These are phyloP conservation scores for Trichophyton schoenleinii DNA, from an alignment of 2,329 filamentous ascomycete species.

Conservation along the genomic window DNA sequence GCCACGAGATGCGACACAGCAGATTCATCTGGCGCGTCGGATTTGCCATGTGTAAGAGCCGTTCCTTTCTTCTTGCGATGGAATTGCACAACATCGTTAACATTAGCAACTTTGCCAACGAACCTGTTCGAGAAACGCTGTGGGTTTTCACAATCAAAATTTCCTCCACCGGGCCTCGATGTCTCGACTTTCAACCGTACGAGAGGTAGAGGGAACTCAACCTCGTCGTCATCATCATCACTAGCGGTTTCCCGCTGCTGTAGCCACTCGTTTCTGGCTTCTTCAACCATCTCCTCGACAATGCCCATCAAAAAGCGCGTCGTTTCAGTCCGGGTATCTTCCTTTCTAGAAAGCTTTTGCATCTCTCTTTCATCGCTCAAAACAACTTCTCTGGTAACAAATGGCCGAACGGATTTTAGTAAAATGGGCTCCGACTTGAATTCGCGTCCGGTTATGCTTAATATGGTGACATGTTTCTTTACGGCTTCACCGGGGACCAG, in stretches of 20 bases:
- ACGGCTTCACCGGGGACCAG: conserved; percentile 81
- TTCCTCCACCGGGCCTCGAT: conserved; percentile 67
- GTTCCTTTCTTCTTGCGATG: conserved; percentile 68
- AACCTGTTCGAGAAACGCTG: conserved; percentile 94
- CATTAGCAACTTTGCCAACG: conserved; percentile 78
- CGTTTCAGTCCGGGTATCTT: conserved; percentile 70
- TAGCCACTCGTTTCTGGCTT: conserved; percentile 71
- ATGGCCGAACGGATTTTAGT: conserved; percentile 79
- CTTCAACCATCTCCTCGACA: conserved; percentile 74
- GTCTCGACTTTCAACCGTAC: conserved; percentile 87
- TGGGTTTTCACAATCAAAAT: conserved; percentile 85
- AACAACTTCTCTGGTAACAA: conserved; percentile 72
- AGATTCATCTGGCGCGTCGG: conserved; percentile 52
- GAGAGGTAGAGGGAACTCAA: conserved; percentile 62
- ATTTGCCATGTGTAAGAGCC: conserved; percentile 30
- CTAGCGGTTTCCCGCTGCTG: conserved; percentile 55
- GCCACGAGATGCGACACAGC: conserved; percentile 47
- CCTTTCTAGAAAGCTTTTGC: conserved; percentile 62
- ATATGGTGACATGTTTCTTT: conserved; percentile 75
- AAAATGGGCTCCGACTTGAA: conserved; percentile 71
- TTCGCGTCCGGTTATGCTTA: conserved; percentile 70
- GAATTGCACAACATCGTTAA: conserved; percentile 86
- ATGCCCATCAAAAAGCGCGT: conserved; percentile 63
- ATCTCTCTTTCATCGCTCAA: conserved; percentile 65
- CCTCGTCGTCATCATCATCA: conserved; percentile 37